Conservation (phyloP, 768 basidiomycete species). For the Punctularia strigosozonata region DNA sequence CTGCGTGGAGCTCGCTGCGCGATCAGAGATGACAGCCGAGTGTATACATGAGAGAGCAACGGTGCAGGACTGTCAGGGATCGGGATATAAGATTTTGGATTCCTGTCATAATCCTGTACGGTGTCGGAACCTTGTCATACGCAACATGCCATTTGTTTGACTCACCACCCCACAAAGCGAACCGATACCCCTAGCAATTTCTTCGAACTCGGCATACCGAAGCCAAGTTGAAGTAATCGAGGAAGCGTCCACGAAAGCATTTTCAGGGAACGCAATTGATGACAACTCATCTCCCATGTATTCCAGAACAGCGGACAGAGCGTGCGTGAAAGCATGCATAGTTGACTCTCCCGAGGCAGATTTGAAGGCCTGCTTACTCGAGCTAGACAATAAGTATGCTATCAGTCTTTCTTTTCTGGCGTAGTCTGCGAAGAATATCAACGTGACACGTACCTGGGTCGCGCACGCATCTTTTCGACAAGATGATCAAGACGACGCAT, state of each 20-base stretch:
- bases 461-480: no score
- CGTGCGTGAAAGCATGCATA: constrained; percentile 17
- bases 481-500: constrained; percentile 56
- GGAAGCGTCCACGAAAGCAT: neutral
- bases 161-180: neutral
- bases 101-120: constrained; percentile 11
- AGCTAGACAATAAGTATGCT: neutral
- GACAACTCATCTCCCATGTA: constrained; percentile 12
- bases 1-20: constrained; percentile 35
- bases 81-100: constrained; percentile 27
- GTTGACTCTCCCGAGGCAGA: constrained; percentile 9
- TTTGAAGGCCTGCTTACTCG: neutral
- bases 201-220: neutral
- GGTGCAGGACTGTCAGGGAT: constrained; percentile 33
- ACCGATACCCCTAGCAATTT: neutral
- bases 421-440: no score
- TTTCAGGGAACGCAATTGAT: neutral
- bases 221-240: neutral
- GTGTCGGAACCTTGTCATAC: neutral
- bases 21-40: constrained; percentile 39
- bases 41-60: constrained; percentile 53
- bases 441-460: constrained; percentile 29
- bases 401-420: no score
- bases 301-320: constrained; percentile 13
- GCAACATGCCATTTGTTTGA: no score